Percentiles rank a stretch among this genome's conserved stretches.
These are phyloP conservation scores for Pleurotus sapidus DNA, from an alignment of 768 basidiomycete species.

Conservation along the genomic window DNA sequence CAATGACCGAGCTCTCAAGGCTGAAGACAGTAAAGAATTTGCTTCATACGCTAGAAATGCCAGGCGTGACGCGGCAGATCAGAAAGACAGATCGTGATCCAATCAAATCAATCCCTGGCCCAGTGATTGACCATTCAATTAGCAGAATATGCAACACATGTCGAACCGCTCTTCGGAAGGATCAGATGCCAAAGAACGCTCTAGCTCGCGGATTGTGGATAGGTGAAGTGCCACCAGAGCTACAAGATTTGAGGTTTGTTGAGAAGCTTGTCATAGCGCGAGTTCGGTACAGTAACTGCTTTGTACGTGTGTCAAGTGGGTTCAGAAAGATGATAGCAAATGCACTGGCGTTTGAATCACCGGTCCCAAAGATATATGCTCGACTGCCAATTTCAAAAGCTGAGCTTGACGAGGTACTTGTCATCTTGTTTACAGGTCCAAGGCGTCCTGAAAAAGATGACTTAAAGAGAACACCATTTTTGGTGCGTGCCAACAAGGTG, in stretches of 20 bases:
- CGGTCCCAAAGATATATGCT: conserved; percentile 20
- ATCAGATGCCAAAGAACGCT: conserved; percentile 16
- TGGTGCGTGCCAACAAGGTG: conserved; percentile 24
- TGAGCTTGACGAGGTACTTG: conserved; percentile 28
- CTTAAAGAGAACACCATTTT: conserved; percentile 19
- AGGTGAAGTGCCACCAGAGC: conserved; percentile 25
- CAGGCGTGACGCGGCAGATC: conserved; percentile 7
- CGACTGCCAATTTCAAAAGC: conserved; percentile 17
- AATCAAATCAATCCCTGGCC: conserved; percentile 10
- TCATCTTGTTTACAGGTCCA: conserved; percentile 29
- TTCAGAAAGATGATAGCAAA: conserved; percentile 24
- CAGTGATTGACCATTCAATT: conserved; percentile 11
- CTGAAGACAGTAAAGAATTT: conserved; percentile 5
- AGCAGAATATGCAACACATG: conserved; percentile 8
- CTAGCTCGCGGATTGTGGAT: conserved; percentile 33
- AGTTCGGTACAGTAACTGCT: conserved; percentile 22
- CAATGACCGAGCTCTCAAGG: background rate
- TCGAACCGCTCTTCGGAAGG: background rate
- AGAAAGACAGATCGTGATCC: conserved; percentile 10
- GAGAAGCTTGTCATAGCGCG: no score
- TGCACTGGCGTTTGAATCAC: conserved; percentile 25
- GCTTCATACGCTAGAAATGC: conserved; percentile 7
- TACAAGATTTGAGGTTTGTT: conserved; percentile 20
- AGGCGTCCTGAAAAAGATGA: conserved; percentile 21
- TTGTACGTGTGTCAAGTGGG: conserved; percentile 25